Base-by-base conservation (phyloP, 768 basidiomycete genomes). In the Cubamyces lactineus region DNA sequence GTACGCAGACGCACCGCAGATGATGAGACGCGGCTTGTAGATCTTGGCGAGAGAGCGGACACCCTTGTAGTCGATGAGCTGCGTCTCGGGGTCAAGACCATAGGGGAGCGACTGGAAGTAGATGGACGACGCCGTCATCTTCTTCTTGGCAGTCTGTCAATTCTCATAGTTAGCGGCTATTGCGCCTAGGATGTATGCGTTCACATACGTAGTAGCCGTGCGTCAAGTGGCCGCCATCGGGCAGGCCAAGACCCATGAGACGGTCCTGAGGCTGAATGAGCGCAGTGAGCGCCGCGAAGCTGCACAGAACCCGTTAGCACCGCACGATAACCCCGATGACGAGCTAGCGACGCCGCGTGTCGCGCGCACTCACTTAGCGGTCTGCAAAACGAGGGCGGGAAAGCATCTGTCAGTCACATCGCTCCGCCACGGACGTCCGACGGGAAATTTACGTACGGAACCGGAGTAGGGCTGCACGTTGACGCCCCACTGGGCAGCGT, bases 31-130 rank as follows among this genome's bases (percentile, higher is more conserved):
- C 59, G 97, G 97, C 74, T 98, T 98, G 88, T 93, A 99, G 70
- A 96, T 84, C 72, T 90, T 89, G 53, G 96, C 96, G 74, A 96
- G 94, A 63, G 84, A 80, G 53, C 86, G 84, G 70, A 99, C 85
- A 26, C 76, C 81, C 39, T 78, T 80, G 76, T 98, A 98, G 80
- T 98, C 96, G 68, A 99, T 86, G 67, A 96, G 82, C 73, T 97
- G 89, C 57, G 89, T 91, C 46, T 86, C 77, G 50, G 91, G 88
- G 71, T 88, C 84, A 61, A 96, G 87, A 50, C 83, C 86, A 70
- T 98, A 99, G 48, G 97, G 96, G 73, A 97, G 82, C 40, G 97
- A 97, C 75, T 98, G 96, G 90, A 98, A 99, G 82, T 98, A 98
- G 80, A 99, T 98, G 19, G 97, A 98, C 23, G 96, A 98, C 39